Evolutionary conservation across 495 filamentous ascomycete genomes (phyloP).

Genomic region (Neurospora cerealis): DNA sequence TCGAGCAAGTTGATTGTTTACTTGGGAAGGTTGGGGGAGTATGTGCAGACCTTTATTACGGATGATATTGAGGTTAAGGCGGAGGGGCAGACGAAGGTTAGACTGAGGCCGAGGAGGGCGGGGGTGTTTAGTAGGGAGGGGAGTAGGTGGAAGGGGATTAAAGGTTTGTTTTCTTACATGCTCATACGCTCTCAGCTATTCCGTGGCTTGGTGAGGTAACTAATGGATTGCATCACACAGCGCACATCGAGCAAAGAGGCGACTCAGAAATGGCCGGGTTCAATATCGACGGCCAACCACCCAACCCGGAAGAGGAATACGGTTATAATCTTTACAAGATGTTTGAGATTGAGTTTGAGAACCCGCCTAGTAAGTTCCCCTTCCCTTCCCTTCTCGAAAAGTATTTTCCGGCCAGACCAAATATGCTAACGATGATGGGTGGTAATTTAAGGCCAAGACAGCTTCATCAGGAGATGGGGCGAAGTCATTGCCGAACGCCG

Average conservation of each 20-base stretch:
- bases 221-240: constrained; percentile 2
- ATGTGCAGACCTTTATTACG: constrained; percentile 22
- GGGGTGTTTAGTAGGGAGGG: constrained; percentile 13
- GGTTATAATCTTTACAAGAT: constrained; percentile 25
- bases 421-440: not conserved
- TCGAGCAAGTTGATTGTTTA: constrained; percentile 20
- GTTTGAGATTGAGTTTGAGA: constrained; percentile 31
- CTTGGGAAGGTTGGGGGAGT: constrained; percentile 21
- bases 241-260: constrained; percentile 13
- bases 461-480: constrained; percentile 25
- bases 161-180: constrained; percentile 11
- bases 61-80: constrained; percentile 24
- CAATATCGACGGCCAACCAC: constrained; percentile 19
- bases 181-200: too few relatives aligned
- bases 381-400: too few relatives aligned
- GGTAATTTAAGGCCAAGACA: constrained; percentile 14
- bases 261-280: constrained; percentile 18
- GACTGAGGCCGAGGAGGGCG: constrained; percentile 17
- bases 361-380: constrained; percentile 18
- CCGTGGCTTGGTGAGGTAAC: not conserved
- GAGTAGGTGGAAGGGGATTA: constrained; percentile 20
- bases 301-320: constrained; percentile 16
- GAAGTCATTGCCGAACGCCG: constrained; percentile 24
- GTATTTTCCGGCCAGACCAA: too few relatives aligned
- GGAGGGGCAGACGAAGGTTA: constrained; percentile 19